Conservation (phyloP, 768 basidiomycete genomes). For the Favolaschia claudopus region DNA sequence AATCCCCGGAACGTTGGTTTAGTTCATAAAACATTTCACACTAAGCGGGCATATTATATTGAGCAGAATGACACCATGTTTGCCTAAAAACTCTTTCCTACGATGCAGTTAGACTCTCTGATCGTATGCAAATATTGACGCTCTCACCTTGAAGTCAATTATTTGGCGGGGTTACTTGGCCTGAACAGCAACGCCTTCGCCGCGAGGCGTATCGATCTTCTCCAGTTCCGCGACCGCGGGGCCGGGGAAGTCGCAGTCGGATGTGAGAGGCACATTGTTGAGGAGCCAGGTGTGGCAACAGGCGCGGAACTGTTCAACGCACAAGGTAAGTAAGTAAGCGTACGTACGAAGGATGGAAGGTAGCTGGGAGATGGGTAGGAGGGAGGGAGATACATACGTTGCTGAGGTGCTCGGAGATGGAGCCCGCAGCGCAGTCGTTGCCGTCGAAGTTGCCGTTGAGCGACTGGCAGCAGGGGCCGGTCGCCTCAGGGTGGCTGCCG, state of each 20-base stretch:
- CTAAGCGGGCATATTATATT: too few species aligned
- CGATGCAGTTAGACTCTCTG: too few species aligned
- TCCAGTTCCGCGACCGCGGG: neutral
- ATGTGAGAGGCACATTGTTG: neutral
- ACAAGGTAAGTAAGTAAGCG: too few species aligned
- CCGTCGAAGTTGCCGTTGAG: slow-evolving; percentile 8
- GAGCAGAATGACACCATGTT: too few species aligned
- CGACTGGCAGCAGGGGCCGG: neutral
- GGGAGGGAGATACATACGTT: slow-evolving; percentile 1
- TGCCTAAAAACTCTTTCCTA: too few species aligned
- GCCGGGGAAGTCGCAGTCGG: slow-evolving; percentile 11
- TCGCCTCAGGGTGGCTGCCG: neutral
- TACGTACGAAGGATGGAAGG: too few species aligned
- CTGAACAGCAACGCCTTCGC: slow-evolving; percentile 1
- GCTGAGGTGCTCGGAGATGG: slow-evolving; percentile 17
- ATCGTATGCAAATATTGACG: too few species aligned
- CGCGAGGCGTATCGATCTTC: slow-evolving; percentile 2
- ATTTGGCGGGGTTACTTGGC: too few species aligned
- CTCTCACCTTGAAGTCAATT: too few species aligned
- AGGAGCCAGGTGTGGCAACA: neutral
- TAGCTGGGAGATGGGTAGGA: neutral
- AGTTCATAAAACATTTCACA: too few species aligned
- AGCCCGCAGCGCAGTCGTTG: slow-evolving; percentile 9
- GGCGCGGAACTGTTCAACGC: slow-evolving; percentile 6
- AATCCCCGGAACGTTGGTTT: too few species aligned